Conservation (phyloP, 2,329 filamentous ascomycete species). For the Aquanectria penicillioides region DNA sequence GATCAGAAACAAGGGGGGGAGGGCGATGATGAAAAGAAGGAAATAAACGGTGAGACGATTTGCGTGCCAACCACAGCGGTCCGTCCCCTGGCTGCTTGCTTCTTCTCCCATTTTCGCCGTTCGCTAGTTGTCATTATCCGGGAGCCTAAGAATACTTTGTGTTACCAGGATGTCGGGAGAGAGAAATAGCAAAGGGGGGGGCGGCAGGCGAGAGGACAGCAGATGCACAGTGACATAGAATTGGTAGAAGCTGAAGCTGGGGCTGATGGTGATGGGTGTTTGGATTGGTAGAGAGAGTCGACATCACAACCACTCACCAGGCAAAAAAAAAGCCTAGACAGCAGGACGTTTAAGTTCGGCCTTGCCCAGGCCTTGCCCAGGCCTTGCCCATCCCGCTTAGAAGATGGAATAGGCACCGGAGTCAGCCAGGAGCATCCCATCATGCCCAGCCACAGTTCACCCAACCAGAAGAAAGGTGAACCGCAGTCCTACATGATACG, state of each 20-base stretch:
- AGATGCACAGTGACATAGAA: conserved; percentile 23
- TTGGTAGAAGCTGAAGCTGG: conserved; percentile 12
- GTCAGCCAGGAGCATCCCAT: conserved; percentile 9
- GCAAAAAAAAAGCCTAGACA: not conserved
- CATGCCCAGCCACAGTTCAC: conserved; percentile 16
- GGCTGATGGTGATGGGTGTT: conserved; percentile 7
- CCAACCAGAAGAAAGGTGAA: conserved; percentile 8
- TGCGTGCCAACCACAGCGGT: conserved; percentile 16
- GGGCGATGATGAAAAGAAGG: not conserved
- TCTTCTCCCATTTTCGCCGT: conserved; percentile 2
- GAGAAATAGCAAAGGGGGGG: conserved; percentile 8
- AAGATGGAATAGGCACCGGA: conserved; percentile 2
- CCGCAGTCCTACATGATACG: not conserved
- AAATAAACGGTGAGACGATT: conserved; percentile 24
- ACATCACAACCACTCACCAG: conserved; percentile 7
- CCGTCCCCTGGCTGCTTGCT: conserved; percentile 3
- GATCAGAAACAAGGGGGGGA: conserved; percentile 18
- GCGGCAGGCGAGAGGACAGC: conserved; percentile 3
- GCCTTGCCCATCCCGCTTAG: not conserved
- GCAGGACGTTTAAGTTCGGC: conserved; percentile 1
- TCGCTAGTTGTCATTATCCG: not conserved
- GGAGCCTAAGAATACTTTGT: not conserved
- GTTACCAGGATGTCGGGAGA: not conserved
- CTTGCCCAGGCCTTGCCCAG: not conserved
- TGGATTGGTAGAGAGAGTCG: conserved; percentile 11